These are phyloP conservation scores for Prunus padus DNA, from an alignment of 306 rosid species.

Conservation along the genomic window DNA sequence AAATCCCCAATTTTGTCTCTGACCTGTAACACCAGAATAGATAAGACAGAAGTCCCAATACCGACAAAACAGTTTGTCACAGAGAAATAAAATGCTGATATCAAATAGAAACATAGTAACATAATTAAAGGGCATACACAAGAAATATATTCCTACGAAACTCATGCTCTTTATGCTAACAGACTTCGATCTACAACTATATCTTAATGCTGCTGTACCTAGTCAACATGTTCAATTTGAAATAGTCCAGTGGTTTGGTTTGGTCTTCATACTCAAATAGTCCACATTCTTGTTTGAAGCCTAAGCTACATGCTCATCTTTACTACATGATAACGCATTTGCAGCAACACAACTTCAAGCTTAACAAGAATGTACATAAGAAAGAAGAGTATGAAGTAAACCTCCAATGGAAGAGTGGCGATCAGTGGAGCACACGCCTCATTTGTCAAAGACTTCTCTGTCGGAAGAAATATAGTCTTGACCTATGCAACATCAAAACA, in stretches of 20 bases:
- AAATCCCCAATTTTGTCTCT: constrained; percentile 68
- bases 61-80: neutral
- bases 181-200: neutral
- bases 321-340: neutral
- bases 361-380: neutral
- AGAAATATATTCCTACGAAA: neutral
- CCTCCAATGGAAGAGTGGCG: constrained; percentile 91
- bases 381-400: constrained; percentile 29
- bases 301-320: neutral
- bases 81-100: neutral
- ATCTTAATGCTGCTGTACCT: neutral
- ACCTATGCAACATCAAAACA: constrained; percentile 39
- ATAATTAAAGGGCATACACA: neutral
- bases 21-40: constrained; percentile 33
- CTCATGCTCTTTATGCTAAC: neutral
- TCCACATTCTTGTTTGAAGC: neutral
- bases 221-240: neutral
- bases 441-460: constrained; percentile 57
- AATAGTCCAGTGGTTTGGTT: neutral
- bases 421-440: constrained; percentile 80
- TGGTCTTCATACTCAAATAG: neutral
- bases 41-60: neutral
- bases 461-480: constrained; percentile 69
- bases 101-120: neutral
- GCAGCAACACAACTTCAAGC: neutral